Conservation (phyloP, 768 basidiomycete genomes). For the Mycena indigotica region DNA sequence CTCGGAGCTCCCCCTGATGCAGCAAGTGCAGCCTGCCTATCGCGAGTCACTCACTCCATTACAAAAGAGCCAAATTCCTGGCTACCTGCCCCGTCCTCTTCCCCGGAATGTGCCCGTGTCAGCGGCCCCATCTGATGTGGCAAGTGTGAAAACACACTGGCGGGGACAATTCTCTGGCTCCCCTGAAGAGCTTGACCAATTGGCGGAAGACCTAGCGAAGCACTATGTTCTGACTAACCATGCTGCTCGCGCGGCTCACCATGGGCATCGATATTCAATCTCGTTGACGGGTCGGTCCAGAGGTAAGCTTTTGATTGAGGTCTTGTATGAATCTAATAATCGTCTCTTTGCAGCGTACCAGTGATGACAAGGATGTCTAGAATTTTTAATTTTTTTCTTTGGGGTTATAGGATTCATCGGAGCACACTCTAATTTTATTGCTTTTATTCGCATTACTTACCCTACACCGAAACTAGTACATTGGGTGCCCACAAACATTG, state of each 20-base stretch:
- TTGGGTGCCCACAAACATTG: too few species aligned
- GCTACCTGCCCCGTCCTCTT: conserved; percentile 6
- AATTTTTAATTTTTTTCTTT: too few species aligned
- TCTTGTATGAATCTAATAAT: neutral
- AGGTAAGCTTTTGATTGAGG: conserved; percentile 3
- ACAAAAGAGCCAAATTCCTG: conserved; percentile 6
- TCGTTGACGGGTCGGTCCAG: conserved; percentile 8
- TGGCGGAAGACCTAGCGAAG: neutral
- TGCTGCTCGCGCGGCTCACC: neutral
- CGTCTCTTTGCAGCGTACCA: too few species aligned
- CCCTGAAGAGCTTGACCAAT: conserved; percentile 6
- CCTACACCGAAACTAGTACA: too few species aligned
- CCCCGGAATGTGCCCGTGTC: conserved; percentile 7
- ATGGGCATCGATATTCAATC: neutral
- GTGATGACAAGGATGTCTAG: too few species aligned
- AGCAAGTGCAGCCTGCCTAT: neutral
- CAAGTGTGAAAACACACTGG: conserved; percentile 2
- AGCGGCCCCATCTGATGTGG: neutral
- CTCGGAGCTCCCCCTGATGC: neutral
- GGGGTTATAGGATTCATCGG: too few species aligned
- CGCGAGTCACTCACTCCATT: neutral
- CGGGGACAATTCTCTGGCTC: neutral
- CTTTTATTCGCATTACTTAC: too few species aligned
- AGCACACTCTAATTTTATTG: too few species aligned
- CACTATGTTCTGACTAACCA: conserved; percentile 10